Evolutionary conservation across 306 rosid species (phyloP), one percentile per base, ranked within the genome.

Genomic region (Acacia confusa): DNA sequence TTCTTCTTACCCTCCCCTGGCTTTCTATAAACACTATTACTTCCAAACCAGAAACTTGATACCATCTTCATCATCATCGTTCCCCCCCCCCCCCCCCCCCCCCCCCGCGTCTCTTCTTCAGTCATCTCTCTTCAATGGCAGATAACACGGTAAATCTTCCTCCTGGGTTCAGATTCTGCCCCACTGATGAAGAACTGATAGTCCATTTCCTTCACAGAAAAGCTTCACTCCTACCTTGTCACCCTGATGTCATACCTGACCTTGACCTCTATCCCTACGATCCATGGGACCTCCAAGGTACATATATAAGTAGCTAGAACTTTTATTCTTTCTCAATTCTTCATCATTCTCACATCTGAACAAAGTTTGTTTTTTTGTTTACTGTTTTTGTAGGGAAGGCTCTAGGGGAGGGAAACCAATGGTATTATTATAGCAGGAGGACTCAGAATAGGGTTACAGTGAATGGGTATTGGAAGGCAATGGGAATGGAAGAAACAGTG

Each of bases 161-260:
- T 20, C 99, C 99, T 0, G 99, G 99, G 8, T 95, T 95, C 77
- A 91, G 92, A 22, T 95, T 95, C 72, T 88, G 79, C 68, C 99
- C 99, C 0, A 90, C 97, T 0, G 99, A 95, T 66, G 99, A 95
- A 91, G 99, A 95, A 67, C 98, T 95, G 34, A 88, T 95, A 0
- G 97, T 92, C 47, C 97, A 95, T 84, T 95, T 95, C 73, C 99
- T 95, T 81, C 96, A 92, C 27, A 91, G 99, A 44, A 95, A 92
- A 80, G 98, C 92, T 2, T 78, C 94, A 28, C 95, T 93, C 73
- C 75, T 95, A 8, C 99, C 99, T 24, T 92, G 92, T 77, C 98
- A 95, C 55, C 99, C 99, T 0, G 99, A 95, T 28, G 97, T 93
- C 88, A 93, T 95, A 47, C 99, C 99, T 78, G 99, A 95, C 81